A percentile compares a stretch with the other conserved stretches of the same genome.
Evolutionary conservation across 2,329 filamentous ascomycete species (phyloP).

Genomic region (Thelonectria olida): DNA sequence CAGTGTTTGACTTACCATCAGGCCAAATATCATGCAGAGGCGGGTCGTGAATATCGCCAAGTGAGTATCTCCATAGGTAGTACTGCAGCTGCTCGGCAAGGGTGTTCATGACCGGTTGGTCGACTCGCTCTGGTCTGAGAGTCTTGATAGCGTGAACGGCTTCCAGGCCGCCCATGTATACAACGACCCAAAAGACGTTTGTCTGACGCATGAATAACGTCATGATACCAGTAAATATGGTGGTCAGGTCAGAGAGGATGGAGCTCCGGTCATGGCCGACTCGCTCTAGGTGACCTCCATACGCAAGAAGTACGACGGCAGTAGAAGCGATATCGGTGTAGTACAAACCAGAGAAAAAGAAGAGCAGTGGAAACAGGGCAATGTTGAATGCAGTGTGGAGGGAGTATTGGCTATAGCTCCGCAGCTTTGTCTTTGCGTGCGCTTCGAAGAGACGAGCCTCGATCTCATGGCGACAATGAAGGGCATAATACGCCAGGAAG

Average conservation of each 20-base stretch:
- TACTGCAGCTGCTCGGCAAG: slow-evolving; percentile 48
- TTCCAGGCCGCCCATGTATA: slow-evolving; percentile 75
- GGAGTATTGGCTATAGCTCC: slow-evolving; percentile 50
- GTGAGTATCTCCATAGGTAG: slow-evolving; percentile 54
- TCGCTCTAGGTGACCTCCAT: slow-evolving; percentile 64
- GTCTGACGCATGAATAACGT: slow-evolving; percentile 88
- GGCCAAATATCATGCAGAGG: slow-evolving; percentile 56
- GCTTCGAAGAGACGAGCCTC: slow-evolving; percentile 52
- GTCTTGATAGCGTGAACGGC: slow-evolving; percentile 60
- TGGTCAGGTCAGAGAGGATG: slow-evolving; percentile 51
- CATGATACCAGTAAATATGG: slow-evolving; percentile 67
- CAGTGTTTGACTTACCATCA: slow-evolving; percentile 53
- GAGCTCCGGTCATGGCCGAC: slow-evolving; percentile 46
- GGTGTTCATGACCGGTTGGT: slow-evolving; percentile 44
- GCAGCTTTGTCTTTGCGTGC: slow-evolving; percentile 26
- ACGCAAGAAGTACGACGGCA: slow-evolving; percentile 75
- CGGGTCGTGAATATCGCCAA: slow-evolving; percentile 66
- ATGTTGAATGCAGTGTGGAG: slow-evolving; percentile 79
- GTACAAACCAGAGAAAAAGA: slow-evolving; percentile 95
- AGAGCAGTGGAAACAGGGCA: slow-evolving; percentile 85
- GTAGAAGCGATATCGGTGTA: slow-evolving; percentile 94
- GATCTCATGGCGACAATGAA: slow-evolving; percentile 62
- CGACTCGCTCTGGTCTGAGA: slow-evolving; percentile 46
- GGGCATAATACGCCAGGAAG: slow-evolving; percentile 55
- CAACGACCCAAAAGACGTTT: slow-evolving; percentile 93